Base-by-base conservation (phyloP, 2,329 filamentous ascomycete genomes). In the Diplodia sapinea region DNA sequence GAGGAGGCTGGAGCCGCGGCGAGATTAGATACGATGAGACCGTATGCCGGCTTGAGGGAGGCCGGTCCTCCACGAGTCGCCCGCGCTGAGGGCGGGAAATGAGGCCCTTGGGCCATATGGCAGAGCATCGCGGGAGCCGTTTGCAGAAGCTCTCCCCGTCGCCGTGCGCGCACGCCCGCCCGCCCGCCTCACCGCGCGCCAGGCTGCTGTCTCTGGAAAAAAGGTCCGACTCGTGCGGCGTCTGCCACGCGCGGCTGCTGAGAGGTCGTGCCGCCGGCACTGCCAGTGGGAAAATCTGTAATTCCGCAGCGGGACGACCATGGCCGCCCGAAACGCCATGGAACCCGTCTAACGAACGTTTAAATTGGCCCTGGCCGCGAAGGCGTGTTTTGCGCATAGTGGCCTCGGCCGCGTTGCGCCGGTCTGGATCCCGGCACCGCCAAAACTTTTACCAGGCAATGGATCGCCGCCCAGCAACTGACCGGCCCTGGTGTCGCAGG, bases 21-120 rank as follows among this genome's bases (percentile, higher is more conserved):
- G 63, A 65, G 63, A 65, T 65, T 65, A 56, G 51, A 59, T 57
- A 57, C 52, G 64, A 66, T 59, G 64, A 66, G 64, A 66, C 64
- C 64, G 52, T 66, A 59, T 66, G 43, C 40, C 54, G 64, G 64
- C 64, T 51, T 59, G 54, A 36, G 63, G 9, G 63, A 33, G 23
- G 63, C 38, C 26, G 40, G 43, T 43, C 31, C 52, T 55, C 50
- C 62, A 47, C 63, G 54, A 56, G 40, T 59, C 52, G 64, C 54
- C 47, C 6, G 52, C 26, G 65, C 54, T 23, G 65, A 56, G 31
- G 55, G 43, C 40, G 55, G 47, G 65, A 61, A 67, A 62, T 67
- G 55, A 67, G 36, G 55, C 20, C 23, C 65, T 26, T 26, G 36
- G 52, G 51, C 50, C 36, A 52, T 4, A 26, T 50, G 54, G 49